Percentiles rank a stretch among this genome's conserved stretches.
phyloP scores from a whole-genome alignment of 139 green algal species.

The Chlorella sp. region DNA sequence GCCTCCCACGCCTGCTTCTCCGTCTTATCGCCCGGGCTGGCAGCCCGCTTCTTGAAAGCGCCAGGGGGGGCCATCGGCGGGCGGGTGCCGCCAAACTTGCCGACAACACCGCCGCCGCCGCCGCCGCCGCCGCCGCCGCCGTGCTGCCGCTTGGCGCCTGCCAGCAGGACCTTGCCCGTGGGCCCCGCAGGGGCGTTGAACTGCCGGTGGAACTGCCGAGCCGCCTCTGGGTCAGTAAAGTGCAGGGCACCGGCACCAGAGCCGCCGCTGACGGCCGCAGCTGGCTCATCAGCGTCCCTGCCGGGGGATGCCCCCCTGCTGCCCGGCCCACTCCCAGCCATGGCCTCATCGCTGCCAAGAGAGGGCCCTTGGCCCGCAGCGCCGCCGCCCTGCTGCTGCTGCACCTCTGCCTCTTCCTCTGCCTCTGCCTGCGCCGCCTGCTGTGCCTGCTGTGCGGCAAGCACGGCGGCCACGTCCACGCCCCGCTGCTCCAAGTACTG shows the following conservation, averaged over 20 bases:
- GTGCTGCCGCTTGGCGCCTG: slow-evolving; percentile 12
- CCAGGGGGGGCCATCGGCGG: neutral
- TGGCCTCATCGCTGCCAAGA: neutral
- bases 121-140: neutral
- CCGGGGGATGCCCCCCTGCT: neutral
- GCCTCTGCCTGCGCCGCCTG: neutral
- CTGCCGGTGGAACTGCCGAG: slow-evolving; percentile 1
- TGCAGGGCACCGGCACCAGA: neutral
- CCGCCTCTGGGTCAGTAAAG: slow-evolving; percentile 9
- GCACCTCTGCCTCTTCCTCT: neutral
- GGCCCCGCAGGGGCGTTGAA: neutral
- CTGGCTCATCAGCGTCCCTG: neutral
- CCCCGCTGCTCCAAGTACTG: slow-evolving; percentile 16
- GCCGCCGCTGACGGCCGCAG: neutral
- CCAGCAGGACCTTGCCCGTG: neutral
- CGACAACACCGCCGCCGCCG: neutral
- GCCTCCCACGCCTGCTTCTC: slow-evolving; percentile 34
- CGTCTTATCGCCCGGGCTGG: neutral
- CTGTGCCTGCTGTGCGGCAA: neutral
- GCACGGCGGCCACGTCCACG: neutral
- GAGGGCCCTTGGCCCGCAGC: neutral
- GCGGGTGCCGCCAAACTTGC: neutral
- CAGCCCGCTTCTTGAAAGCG: neutral
- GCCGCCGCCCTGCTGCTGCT: neutral
- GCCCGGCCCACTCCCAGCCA: neutral